Evolutionary conservation across 441 rosid species (phyloP).

Genomic region (Corymbia citriodora): DNA sequence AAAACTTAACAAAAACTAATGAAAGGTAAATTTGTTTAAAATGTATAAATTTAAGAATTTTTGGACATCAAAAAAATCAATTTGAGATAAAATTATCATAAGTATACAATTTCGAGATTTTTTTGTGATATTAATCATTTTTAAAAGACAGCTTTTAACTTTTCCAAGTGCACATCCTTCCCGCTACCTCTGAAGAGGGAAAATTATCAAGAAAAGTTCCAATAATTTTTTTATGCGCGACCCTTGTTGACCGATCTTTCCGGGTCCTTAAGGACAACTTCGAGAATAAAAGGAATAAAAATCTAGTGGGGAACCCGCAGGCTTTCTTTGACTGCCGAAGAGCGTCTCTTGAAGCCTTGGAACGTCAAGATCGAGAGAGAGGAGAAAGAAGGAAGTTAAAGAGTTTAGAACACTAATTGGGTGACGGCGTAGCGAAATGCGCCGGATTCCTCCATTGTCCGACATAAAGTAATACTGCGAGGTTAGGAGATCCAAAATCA

Average conservation of each 20-base stretch:
- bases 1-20: too few species aligned
- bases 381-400: background rate
- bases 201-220: background rate
- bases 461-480: background rate
- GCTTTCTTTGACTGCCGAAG: background rate
- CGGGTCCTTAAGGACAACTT: background rate
- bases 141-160: too few species aligned
- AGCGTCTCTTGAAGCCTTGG: background rate
- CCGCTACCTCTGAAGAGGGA: background rate
- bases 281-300: too few species aligned
- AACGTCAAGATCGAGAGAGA: background rate
- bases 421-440: background rate
- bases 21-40: too few species aligned
- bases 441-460: background rate
- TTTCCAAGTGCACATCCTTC: background rate
- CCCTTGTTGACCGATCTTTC: background rate
- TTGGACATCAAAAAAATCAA: too few species aligned
- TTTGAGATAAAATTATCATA: too few species aligned
- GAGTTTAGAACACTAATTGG: background rate
- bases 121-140: too few species aligned
- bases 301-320: background rate
- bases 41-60: too few species aligned
- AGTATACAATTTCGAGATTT: too few species aligned
- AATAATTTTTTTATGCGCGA: background rate
- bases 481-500: background rate